Base-by-base conservation (phyloP, 805 yeast genomes). In the Pichia heedii region DNA sequence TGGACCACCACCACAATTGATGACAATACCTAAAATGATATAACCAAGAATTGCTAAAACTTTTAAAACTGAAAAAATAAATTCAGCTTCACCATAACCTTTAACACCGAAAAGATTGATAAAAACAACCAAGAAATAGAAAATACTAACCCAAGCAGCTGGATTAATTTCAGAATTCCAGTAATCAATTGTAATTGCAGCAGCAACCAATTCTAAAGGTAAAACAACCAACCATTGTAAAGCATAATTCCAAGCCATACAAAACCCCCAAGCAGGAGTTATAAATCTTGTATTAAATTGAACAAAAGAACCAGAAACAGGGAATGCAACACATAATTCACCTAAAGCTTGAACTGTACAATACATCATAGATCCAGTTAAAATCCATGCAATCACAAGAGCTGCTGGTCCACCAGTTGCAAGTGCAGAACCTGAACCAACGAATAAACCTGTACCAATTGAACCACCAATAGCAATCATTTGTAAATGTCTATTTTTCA, bases 391-490 rank as follows among this genome's bases (percentile, higher is more conserved):
- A 41, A 81, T 75, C 41, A 81, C 70, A 33, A 81, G 60, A 35
- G 81, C 73, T 15, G 81, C 84, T n/a, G 93, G 90, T 22, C 93
- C 93, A 58, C 86, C 84, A 27, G 70, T 66, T 18, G 70, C 51
- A 41, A 84, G 62, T 3, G 84, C 73, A 16, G 70, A 61, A 47
- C 85, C 84, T 2, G 87, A 74, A 56, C 87, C 86, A 27, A 86
- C 82, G 48, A 86, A 77, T 41, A 86, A 68, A 56, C 93, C 95
- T 9, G 90, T 81, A 53, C 95, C 95, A 52, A 85, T 84, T 47
- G 83, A 74, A 36, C 90, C 89, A 51, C 90, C 93, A 48, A 84
- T 69, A 40, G 93, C 88, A 63, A 84, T 84, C 86, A 83, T 79
- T 47, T 81, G 79, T 51, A 84, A 62, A 58, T 84, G 90, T 56